Evolutionary conservation across 192 early-diverging fungal genomes (phyloP).

Genomic region (Backusella morwellensis): DNA sequence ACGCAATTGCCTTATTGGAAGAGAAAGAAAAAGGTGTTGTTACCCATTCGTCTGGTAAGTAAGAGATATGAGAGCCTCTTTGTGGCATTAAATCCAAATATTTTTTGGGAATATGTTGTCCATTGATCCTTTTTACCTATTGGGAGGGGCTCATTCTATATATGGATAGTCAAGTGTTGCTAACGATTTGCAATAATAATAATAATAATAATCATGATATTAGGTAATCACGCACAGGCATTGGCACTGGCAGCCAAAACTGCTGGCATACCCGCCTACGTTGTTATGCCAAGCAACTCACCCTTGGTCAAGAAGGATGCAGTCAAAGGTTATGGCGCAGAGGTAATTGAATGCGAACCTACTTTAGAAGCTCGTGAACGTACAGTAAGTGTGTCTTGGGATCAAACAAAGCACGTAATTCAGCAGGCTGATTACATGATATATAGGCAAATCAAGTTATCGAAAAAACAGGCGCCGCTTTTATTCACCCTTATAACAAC

Average conservation of each 20-base stretch:
- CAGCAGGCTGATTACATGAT: not conserved
- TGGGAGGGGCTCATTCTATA: not conserved
- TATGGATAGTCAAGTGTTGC: not conserved
- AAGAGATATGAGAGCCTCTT: too few relatives aligned
- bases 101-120: not conserved
- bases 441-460: conserved; percentile 22
- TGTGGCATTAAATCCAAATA: too few relatives aligned
- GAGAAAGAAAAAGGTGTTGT: conserved; percentile 40
- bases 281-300: conserved; percentile 50
- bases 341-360: conserved; percentile 46
- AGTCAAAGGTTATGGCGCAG: conserved; percentile 52
- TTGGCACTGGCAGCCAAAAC: conserved; percentile 50
- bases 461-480: conserved; percentile 41
- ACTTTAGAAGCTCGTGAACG: conserved; percentile 40
- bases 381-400: conserved; percentile 19
- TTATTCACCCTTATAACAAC: conserved; percentile 55
- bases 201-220: not conserved
- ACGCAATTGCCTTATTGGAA: conserved; percentile 38
- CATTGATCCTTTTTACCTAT: not conserved
- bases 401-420: not conserved
- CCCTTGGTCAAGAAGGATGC: conserved; percentile 49
- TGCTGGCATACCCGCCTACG: conserved; percentile 39
- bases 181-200: not conserved
- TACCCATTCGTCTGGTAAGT: conserved; percentile 39
- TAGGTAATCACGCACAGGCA: conserved; percentile 55